Base-by-base conservation (phyloP, 2,329 filamentous ascomycete genomes). In the Colletotrichum aenigma region DNA sequence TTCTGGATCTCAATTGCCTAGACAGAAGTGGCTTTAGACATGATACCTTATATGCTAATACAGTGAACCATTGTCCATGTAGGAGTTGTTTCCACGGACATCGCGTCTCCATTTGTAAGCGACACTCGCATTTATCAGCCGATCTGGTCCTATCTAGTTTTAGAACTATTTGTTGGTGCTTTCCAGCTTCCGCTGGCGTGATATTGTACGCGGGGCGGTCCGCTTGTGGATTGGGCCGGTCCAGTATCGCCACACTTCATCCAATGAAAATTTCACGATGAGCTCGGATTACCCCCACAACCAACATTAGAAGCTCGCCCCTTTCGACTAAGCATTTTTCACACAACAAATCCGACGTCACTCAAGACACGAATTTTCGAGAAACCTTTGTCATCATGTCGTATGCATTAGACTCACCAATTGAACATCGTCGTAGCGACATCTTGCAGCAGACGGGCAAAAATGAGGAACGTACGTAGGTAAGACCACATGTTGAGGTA, bases 201-300 rank as follows among this genome's bases (percentile, higher is more conserved):
- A 64, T 70, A n/a, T 16, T 36, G 28, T 48, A 21, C 26, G 43
- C 38, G 38, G 18, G 21, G 38, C 28, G 67, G 67, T 66, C 60
- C 60, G 68, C 58, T 36, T 28, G 43, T 56, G 58, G 24, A 28
- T 18, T 28, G 55, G 36, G 26, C 36, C 36, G 4, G 7, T 62
- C 36, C 34, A 43, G 61, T 38, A 4, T 65, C 28, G 8, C 9
- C 4, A 64, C 7, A 15, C 16, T 26, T 36, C 56, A 6, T n/a
- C 68, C 60, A 71, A 65, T 71, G 21, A n/a, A 16, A 55, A 28
- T 26, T 34, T 38, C 28, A 36, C 16, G 6, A 21, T 10, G 4
- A 56, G 58, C 60, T 66, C 68, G 68, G 21, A 71, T 38, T 56
- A 55, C 68, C 60, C 60, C 21, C 68, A 71, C 68, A 65, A 34